phyloP scores from a whole-genome alignment of 495 filamentous ascomycete genomes.

The Neurospora africana region DNA sequence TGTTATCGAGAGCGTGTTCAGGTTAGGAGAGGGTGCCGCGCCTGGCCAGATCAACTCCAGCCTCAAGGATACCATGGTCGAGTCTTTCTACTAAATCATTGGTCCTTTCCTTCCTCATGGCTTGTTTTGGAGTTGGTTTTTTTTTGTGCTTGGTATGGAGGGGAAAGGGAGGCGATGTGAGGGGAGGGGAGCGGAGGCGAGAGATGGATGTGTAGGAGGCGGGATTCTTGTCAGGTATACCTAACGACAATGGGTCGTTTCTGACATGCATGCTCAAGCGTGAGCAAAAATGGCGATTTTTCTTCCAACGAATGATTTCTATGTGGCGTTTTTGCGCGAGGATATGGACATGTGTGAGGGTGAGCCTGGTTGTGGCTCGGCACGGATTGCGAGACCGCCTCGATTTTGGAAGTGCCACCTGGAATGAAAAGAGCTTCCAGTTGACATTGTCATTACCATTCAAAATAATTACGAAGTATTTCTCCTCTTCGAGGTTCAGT shows the following conservation, averaged over 20 bases:
- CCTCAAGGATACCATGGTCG: conserved; percentile 95
- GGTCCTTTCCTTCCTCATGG: not conserved
- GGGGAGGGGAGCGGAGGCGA: not conserved
- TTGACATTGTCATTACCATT: not conserved
- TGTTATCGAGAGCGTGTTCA: conserved; percentile 91
- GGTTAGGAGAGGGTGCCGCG: conserved; percentile 77
- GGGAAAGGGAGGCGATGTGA: not conserved
- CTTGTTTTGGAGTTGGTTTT: not conserved
- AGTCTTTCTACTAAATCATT: conserved; percentile 77
- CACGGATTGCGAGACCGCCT: not conserved
- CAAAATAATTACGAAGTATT: not conserved
- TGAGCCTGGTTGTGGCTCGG: not conserved
- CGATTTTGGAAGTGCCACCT: not conserved
- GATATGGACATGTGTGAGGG: not conserved
- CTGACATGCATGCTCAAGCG: not conserved
- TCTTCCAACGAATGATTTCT: not conserved
- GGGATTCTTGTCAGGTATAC: conserved; percentile 1
- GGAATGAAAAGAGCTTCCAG: not conserved
- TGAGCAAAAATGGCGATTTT: not conserved
- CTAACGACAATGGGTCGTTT: not conserved
- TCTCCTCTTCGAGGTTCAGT: not conserved
- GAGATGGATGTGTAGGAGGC: not conserved
- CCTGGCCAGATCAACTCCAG: conserved; percentile 63
- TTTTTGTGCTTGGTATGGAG: not conserved
- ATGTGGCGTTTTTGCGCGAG: not conserved